Conservation (phyloP, 169 alveolate species). For the Plasmodium coatneyi region DNA sequence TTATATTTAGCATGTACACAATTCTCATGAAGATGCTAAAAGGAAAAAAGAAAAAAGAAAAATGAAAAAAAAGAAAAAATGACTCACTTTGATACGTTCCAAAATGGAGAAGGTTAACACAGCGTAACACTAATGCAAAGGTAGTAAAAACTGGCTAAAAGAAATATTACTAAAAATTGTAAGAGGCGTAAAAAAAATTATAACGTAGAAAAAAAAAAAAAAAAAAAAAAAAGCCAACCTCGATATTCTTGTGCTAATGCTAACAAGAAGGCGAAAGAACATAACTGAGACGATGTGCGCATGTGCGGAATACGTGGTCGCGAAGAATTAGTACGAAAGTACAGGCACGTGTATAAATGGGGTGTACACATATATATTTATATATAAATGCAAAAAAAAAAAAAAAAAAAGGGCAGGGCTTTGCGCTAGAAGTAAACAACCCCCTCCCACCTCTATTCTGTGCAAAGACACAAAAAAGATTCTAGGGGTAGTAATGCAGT, state of each 20-base stretch:
- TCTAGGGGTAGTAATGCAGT: neutral
- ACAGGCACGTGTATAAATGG: neutral
- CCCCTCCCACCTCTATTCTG: neutral
- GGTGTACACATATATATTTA: neutral
- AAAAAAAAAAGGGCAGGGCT: neutral
- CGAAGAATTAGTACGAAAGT: neutral
- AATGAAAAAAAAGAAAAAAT: no score
- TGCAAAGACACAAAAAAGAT: neutral
- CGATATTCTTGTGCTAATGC: neutral
- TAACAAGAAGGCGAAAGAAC: neutral
- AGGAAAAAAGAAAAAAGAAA: no score
- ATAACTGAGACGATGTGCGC: neutral
- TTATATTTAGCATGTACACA: neutral
- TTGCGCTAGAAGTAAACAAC: neutral
- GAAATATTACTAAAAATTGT: neutral
- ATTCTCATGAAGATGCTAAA: neutral
- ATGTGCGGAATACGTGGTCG: neutral
- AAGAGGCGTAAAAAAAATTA: neutral
- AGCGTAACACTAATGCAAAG: neutral
- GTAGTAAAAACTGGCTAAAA: neutral
- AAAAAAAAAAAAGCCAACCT: neutral
- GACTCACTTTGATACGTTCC: neutral
- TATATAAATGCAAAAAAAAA: neutral
- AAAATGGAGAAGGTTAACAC: neutral
- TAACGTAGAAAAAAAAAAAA: no score